A percentile compares a stretch with the other conserved stretches of the same genome.
Conservation (phyloP, 148 eudicot genomes). For the Rhododendron ovatum region DNA sequence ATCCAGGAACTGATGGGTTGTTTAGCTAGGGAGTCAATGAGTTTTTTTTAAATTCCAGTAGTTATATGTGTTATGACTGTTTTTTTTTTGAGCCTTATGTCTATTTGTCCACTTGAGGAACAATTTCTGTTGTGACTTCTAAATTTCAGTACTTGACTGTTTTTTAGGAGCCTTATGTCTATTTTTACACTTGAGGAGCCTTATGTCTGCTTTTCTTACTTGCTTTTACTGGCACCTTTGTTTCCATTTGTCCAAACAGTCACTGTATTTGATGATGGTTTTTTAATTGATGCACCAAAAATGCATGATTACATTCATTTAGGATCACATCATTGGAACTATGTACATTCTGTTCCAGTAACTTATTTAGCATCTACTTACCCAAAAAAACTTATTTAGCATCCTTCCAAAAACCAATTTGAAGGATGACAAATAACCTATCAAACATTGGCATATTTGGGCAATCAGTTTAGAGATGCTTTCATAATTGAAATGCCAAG, state of each 20-base stretch:
- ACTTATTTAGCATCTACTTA: not conserved
- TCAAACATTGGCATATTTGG: not conserved
- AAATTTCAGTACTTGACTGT: too few relatives aligned
- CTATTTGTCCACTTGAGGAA: too few relatives aligned
- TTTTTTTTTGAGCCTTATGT: too few relatives aligned
- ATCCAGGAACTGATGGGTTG: too few relatives aligned
- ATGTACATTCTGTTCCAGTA: not conserved
- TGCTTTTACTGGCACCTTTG: not conserved
- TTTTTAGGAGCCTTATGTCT: too few relatives aligned
- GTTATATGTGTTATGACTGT: too few relatives aligned
- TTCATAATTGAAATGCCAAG: not conserved
- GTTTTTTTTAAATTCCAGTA: too few relatives aligned
- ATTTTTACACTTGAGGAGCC: too few relatives aligned
- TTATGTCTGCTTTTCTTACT: not conserved
- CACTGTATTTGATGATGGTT: not conserved
- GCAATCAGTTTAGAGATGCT: not conserved
- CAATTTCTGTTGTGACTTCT: too few relatives aligned
- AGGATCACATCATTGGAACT: not conserved
- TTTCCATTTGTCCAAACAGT: not conserved
- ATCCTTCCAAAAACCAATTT: not conserved
- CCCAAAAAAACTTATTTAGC: too few relatives aligned
- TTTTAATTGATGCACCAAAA: not conserved
- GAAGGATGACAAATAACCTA: not conserved
- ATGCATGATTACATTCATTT: not conserved
- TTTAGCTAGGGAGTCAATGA: too few relatives aligned